Conservation (phyloP, 1,284 basidiomycete species). For the Quambalaria eucalypti region DNA sequence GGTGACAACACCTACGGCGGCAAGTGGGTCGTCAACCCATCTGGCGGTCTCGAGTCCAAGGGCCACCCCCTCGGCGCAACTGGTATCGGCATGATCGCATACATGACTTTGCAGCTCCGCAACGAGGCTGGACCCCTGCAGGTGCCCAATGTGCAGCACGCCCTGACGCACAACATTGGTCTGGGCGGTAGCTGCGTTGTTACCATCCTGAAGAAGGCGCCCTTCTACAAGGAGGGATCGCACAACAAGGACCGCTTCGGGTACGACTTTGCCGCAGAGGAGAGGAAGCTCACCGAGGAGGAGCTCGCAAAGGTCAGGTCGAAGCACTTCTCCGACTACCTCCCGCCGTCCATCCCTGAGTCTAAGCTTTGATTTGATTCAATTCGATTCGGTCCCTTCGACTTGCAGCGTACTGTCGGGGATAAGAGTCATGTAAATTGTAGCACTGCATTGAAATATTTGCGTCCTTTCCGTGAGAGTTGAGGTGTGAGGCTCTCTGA, state of each 20-base stretch:
- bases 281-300: constrained; percentile 28
- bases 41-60: constrained; percentile 75
- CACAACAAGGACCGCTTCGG: constrained; percentile 31
- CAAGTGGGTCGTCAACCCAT: constrained; percentile 75
- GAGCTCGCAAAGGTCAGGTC: constrained; percentile 34
- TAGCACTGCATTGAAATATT: no score
- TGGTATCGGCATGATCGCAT: constrained; percentile 78
- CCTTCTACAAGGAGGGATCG: constrained; percentile 30
- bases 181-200: constrained; percentile 54
- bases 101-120: constrained; percentile 59
- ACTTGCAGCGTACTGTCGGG: no score
- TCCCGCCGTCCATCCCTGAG: constrained; percentile 14
- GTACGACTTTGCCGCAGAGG: constrained; percentile 33
- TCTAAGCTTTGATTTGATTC: constrained; percentile 4
- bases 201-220: constrained; percentile 22
- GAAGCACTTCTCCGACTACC: constrained; percentile 35
- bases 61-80: constrained; percentile 71
- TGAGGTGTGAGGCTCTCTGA: no score
- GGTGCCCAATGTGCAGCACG: constrained; percentile 68
- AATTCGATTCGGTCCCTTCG: no score
- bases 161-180: constrained; percentile 73
- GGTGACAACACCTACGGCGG: constrained; percentile 68
- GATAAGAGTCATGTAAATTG: no score
- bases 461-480: no score
- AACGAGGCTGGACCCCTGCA: constrained; percentile 48